Evolutionary conservation across 2,329 filamentous ascomycete genomes (phyloP).

Genomic region (Trichothecium sympodiale): DNA sequence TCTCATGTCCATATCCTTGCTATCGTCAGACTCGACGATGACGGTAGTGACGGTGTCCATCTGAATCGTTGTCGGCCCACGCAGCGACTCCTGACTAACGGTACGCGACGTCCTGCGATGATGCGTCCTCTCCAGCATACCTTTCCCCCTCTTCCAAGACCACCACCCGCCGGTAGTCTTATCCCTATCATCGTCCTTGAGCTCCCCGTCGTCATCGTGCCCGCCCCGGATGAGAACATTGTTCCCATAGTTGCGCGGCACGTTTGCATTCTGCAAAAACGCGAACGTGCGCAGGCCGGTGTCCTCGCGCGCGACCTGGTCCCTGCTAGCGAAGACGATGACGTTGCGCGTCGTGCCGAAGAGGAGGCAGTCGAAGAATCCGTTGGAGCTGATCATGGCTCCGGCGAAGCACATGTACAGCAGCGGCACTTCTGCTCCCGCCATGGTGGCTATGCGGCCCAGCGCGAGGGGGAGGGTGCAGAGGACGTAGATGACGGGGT

Average conservation of each 20-base stretch:
- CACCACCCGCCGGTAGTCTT: conserved; percentile 15
- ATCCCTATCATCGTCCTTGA: neutral
- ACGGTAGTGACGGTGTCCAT: conserved; percentile 32
- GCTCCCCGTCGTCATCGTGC: neutral
- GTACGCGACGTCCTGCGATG: conserved; percentile 3
- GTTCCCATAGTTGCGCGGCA: conserved; percentile 26
- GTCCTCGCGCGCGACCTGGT: conserved; percentile 27
- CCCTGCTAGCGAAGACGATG: conserved; percentile 35
- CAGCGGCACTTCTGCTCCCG: conserved; percentile 36
- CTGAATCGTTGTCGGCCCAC: conserved; percentile 27
- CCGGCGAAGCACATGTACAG: conserved; percentile 49
- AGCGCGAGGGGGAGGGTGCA: conserved; percentile 56
- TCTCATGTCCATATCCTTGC: conserved; percentile 13
- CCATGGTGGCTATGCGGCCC: conserved; percentile 53
- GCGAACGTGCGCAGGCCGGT: conserved; percentile 40
- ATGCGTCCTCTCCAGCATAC: conserved; percentile 1
- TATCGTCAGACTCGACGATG: conserved; percentile 25
- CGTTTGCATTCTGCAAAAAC: conserved; percentile 31
- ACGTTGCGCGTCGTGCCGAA: conserved; percentile 40
- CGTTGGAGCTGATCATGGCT: conserved; percentile 45
- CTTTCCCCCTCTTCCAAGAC: conserved; percentile 11
- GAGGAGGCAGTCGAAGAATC: conserved; percentile 41
- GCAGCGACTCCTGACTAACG: conserved; percentile 19
- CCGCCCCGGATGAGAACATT: conserved; percentile 26
- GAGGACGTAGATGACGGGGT: conserved; percentile 58